Evolutionary conservation across 2,329 filamentous ascomycete genomes (phyloP), one percentile per base, ranked within the genome.

Genomic region (Aspergillus japonicus): DNA sequence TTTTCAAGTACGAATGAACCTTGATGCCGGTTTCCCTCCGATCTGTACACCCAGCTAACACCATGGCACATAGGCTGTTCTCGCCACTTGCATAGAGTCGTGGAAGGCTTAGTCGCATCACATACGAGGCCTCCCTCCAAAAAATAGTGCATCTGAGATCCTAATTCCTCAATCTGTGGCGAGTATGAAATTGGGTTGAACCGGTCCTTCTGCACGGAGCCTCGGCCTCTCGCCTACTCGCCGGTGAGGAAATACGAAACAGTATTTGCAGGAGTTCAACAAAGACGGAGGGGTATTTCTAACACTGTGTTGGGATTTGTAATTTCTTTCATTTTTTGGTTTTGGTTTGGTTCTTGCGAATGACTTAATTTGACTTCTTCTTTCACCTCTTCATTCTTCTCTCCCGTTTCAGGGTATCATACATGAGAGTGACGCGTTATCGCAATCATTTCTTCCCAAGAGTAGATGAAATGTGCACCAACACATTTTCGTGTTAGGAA

Each of bases 1-100:
- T 91, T 69, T 89, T 91, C 80, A 86, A 87, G 88, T 90, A 68
- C 62, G 48, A 58, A 50, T 31, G 10, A 72, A 69, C 48, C 53
- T 26, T 47, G 21, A 39, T 39, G 24, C 50, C 56, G 29, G 26
- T 24, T 14, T 21, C 23, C n/a, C 42, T 44, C 52, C 39, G 6
- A 55, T 47, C 7, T 47, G 47, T 31, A 26, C 51, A 53, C 23
- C 31, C 50, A 53, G 60, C 65, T 71, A 66, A 67, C 55, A 26
- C 21, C 47, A 47, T 52, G 21, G 16, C 16, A 44, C 29, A 59
- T 54, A 78, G 76, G 70, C 68, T 79, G 54, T 77, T 79, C 65
- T 79, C 77, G 29, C 77, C 77, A 49, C 73, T 78, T 56, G 76
- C 77, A 64, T 79, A 74, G 71, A 67, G 8, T 47, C 50, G 47